Evolutionary conservation across 805 yeast species (phyloP).

Genomic region (Yarrowia bubula): DNA sequence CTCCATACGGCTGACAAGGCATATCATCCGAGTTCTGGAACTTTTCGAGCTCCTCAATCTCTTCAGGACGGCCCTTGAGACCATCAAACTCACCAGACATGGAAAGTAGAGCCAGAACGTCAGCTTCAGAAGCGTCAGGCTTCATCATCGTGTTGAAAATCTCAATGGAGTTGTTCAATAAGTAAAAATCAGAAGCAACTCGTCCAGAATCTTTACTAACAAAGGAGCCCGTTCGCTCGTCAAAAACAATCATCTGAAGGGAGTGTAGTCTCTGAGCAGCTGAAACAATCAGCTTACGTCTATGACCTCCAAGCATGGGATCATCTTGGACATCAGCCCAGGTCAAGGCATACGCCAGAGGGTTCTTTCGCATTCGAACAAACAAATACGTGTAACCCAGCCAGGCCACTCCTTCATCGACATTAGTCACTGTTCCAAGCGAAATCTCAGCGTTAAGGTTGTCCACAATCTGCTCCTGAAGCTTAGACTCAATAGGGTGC

Average conservation of each 20-base stretch:
- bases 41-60: conserved; percentile 64
- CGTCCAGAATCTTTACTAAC: conserved; percentile 88
- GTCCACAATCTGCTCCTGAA: conserved; percentile 77
- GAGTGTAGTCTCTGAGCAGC: conserved; percentile 84
- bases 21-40: conserved; percentile 54
- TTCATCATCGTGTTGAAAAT: conserved; percentile 80
- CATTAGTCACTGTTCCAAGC: conserved; percentile 88
- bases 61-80: conserved; percentile 86
- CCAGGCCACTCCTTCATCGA: conserved; percentile 96
- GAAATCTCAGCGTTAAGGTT: conserved; percentile 96
- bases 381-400: conserved; percentile 93
- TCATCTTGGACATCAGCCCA: conserved; percentile 85
- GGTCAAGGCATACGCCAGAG: conserved; percentile 85
- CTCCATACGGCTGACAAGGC: conserved; percentile 82
- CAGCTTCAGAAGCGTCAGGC: conserved; percentile 89
- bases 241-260: conserved; percentile 90
- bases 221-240: conserved; percentile 76
- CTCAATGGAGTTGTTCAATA: conserved; percentile 81
- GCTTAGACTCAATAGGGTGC: conserved; percentile 89
- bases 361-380: conserved; percentile 92
- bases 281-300: conserved; percentile 69
- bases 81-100: conserved; percentile 93
- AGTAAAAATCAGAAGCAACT: conserved; percentile 89
- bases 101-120: conserved; percentile 79
- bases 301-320: conserved; percentile 67